These are phyloP conservation scores for Acacia crassicarpa DNA, from an alignment of 306 rosid genomes.

Conservation along the genomic window DNA sequence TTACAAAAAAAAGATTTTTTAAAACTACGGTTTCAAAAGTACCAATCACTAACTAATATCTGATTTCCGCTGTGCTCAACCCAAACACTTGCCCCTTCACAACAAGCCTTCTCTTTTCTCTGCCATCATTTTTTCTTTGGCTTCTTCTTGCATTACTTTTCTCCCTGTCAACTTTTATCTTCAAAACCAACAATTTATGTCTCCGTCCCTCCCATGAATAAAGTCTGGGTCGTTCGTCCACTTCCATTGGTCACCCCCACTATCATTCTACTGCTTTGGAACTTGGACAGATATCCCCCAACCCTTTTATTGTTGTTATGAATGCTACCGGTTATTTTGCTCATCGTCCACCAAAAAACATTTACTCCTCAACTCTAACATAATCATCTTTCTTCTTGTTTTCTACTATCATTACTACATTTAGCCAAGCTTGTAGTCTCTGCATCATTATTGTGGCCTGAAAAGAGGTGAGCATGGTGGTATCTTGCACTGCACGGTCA, in stretches of 20 bases:
- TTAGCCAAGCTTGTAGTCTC: conserved; percentile 7
- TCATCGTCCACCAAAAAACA: neutral
- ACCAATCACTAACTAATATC: neutral
- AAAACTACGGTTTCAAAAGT: too few relatives aligned
- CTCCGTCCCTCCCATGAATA: neutral
- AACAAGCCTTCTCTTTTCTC: neutral
- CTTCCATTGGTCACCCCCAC: neutral
- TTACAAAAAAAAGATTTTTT: too few relatives aligned
- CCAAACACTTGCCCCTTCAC: neutral
- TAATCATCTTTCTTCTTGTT: neutral
- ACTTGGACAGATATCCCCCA: neutral
- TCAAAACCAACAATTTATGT: neutral
- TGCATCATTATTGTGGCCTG: neutral
- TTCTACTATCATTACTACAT: neutral
- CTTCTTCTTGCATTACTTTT: neutral
- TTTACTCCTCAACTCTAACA: neutral
- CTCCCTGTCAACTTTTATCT: neutral
- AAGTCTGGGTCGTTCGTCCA: neutral
- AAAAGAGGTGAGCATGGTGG: neutral
- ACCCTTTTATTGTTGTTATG: neutral
- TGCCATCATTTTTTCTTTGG: neutral
- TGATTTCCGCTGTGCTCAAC: neutral
- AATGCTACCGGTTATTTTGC: neutral
- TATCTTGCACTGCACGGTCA: conserved; percentile 1
- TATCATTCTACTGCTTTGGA: conserved; percentile 21